Base-by-base conservation (phyloP, 2,329 filamentous ascomycete genomes). In the Sarocladiaceae sp. region DNA sequence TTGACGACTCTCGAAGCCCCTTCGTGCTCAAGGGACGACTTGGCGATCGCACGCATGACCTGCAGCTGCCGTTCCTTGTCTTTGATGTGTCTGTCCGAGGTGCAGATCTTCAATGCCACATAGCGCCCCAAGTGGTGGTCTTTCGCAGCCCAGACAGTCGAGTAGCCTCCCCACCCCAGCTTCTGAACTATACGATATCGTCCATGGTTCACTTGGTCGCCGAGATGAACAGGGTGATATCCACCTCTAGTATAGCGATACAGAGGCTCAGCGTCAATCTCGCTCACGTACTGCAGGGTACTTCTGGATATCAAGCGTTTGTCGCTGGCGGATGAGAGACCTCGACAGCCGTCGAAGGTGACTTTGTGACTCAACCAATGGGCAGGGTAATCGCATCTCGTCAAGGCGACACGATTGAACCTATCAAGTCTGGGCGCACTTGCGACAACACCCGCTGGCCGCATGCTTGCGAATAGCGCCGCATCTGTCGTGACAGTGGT, bases 171-270 rank as follows among this genome's bases (percentile, higher is more conserved):
- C 50, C 55, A 68, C 23, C 68, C 67, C 41, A 72, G 50, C 49
- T 73, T 73, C 35, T 68, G 61, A n/a, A 66, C 47, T 31, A 70
- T 50, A 29, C 57, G 56, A 44, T 73, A 74, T 10, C 65, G 59
- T 3, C 55, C 61, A 48, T 63, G 42, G 3, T 47, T 49, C 40
- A 70, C 65, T 1, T 47, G 46, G 31, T 72, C 63, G 9, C 65
- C 66, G 4, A 73, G 52, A 23, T 48, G 51, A 4, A 67, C 53
- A 3, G 68, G 66, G 52, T 72, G 66, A 44, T 62, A 70, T 13
- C 67, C 67, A 4, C 66, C 65, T 15, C 53, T 52, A 26, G 47
- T 43, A 50, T 70, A 69, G 10, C 45, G 43, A 20, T 50, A 37
- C 2, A 55, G 26, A 12, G 49, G 49, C 18, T 55, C 53, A 11